These are phyloP conservation scores for Gaultheria prostrata DNA, from an alignment of 148 eudicot species.

Conservation along the genomic window DNA sequence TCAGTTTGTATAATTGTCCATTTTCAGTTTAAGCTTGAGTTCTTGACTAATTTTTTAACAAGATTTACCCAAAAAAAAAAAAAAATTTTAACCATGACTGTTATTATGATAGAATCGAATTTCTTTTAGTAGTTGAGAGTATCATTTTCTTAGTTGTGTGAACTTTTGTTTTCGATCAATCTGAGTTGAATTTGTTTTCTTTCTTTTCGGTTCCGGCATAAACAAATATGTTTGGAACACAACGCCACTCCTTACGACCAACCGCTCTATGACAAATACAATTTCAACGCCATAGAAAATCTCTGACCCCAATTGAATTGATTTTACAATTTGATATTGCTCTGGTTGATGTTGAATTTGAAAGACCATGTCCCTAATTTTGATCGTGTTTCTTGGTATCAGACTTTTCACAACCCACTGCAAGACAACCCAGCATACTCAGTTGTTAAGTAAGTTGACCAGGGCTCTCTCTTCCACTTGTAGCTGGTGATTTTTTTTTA, in stretches of 20 bases:
- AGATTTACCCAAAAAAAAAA: too few relatives aligned
- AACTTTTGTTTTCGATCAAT: not conserved
- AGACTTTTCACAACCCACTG: slow-evolving; percentile 24
- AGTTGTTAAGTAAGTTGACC: slow-evolving; percentile 20
- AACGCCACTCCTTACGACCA: too few relatives aligned
- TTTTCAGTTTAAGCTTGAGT: slow-evolving; percentile 12
- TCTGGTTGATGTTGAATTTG: not conserved
- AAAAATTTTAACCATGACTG: too few relatives aligned
- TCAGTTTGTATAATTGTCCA: not conserved
- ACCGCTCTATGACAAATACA: too few relatives aligned
- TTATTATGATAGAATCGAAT: not conserved
- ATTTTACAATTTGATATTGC: not conserved
- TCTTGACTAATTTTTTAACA: too few relatives aligned
- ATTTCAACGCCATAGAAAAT: too few relatives aligned
- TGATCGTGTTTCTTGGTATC: not conserved
- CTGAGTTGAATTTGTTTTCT: too few relatives aligned
- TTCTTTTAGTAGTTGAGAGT: not conserved
- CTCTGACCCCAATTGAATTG: too few relatives aligned
- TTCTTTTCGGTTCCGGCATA: too few relatives aligned
- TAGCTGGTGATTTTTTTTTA: slow-evolving; percentile 13
- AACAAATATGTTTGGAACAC: too few relatives aligned
- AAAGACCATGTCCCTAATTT: not conserved
- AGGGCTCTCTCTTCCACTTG: slow-evolving; percentile 11
- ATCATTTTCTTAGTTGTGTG: not conserved
- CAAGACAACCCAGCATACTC: slow-evolving; percentile 20